Percentiles rank a stretch among this genome's conserved stretches.
Evolutionary conservation across 108 stramenopile genomes (phyloP).

Genomic region (Nitzschia putrida): DNA sequence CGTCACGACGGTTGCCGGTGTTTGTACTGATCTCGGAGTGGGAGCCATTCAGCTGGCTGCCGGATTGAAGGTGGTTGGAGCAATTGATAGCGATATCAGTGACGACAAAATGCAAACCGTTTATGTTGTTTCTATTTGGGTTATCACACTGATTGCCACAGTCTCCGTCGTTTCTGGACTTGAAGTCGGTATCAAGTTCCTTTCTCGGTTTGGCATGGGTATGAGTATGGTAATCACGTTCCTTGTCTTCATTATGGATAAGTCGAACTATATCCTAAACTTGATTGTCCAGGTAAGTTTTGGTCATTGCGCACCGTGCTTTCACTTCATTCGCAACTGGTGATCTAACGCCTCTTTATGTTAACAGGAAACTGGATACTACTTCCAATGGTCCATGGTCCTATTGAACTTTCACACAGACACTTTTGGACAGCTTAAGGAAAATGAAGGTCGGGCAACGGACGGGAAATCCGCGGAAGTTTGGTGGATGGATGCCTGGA

Average conservation of each 20-base stretch:
- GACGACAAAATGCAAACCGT: conserved; percentile 17
- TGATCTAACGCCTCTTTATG: background rate
- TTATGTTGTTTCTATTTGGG: conserved; percentile 45
- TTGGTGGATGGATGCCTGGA: conserved; percentile 64
- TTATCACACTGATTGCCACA: conserved; percentile 54
- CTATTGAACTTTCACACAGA: conserved; percentile 51
- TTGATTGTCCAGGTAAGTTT: conserved; percentile 37
- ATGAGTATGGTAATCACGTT: conserved; percentile 47
- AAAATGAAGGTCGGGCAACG: conserved; percentile 47
- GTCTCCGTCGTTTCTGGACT: conserved; percentile 59
- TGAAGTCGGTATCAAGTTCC: conserved; percentile 51
- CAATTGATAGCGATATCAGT: conserved; percentile 26
- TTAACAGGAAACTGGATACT: conserved; percentile 43
- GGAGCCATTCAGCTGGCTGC: conserved; percentile 52
- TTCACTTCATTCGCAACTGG: background rate
- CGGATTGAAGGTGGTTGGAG: conserved; percentile 44
- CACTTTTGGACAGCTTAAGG: conserved; percentile 47
- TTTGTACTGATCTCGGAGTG: conserved; percentile 61
- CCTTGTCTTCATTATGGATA: conserved; percentile 54
- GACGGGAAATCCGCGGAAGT: conserved; percentile 44
- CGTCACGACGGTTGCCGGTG: conserved; percentile 59
- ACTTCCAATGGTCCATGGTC: conserved; percentile 52
- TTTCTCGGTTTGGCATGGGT: conserved; percentile 51
- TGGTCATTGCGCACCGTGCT: too few relatives aligned
- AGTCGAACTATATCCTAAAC: conserved; percentile 58